phyloP scores from a whole-genome alignment of 371 early-diverging fungal genomes.

The Zychaea mexicana region DNA sequence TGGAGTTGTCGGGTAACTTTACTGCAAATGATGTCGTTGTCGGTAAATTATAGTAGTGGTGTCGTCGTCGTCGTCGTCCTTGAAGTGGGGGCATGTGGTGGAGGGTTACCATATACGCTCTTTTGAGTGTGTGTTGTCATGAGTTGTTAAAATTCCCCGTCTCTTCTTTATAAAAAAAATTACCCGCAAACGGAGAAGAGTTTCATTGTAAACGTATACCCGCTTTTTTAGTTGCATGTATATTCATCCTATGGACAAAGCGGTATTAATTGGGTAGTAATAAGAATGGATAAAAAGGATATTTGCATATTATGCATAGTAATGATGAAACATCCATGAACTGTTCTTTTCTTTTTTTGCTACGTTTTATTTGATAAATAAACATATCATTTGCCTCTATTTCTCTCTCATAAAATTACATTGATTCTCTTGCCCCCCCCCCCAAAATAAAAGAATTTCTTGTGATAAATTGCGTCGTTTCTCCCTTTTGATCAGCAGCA shows the following conservation, averaged over 20 bases:
- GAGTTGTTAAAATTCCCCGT: not conserved
- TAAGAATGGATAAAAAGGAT: not conserved
- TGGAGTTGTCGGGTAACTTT: not conserved
- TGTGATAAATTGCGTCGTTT: too few species aligned
- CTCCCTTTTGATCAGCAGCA: not conserved
- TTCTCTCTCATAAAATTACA: not conserved
- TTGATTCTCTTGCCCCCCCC: not conserved
- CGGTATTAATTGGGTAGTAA: too few species aligned
- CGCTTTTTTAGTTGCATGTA: not conserved
- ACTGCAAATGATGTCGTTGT: not conserved
- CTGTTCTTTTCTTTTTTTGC: not conserved
- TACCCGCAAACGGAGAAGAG: too few species aligned
- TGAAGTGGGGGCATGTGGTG: too few species aligned
- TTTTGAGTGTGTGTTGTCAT: not conserved
- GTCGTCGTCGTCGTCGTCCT: too few species aligned
- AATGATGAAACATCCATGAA: not conserved
- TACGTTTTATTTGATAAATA: not conserved
- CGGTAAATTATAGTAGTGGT: not conserved
- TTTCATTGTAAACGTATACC: not conserved
- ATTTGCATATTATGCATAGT: not conserved
- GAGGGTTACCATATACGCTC: not conserved
- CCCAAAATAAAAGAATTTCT: too few species aligned
- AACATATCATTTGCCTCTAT: not conserved
- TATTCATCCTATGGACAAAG: not conserved
- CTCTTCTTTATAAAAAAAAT: too few species aligned